phyloP scores from a whole-genome alignment of 495 filamentous ascomycete species.

The Ascodesmis nigricans region DNA sequence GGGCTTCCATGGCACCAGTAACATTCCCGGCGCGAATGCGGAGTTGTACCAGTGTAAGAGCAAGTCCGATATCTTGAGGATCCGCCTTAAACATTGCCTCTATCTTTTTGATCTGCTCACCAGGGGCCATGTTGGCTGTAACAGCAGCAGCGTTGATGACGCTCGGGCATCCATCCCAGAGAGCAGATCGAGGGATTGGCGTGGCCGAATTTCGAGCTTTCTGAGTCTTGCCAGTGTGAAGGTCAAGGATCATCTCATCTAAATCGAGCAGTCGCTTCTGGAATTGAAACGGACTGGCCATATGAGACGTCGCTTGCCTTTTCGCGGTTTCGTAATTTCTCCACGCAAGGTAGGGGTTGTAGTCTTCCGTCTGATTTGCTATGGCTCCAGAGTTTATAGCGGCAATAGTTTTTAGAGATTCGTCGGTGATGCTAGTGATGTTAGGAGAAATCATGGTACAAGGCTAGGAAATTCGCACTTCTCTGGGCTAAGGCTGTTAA shows the following conservation, averaged over 20 bases:
- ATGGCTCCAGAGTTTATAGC: conserved; percentile 45
- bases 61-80: conserved; percentile 63
- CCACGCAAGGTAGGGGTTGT: conserved; percentile 57
- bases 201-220: conserved; percentile 31
- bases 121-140: conserved; percentile 38
- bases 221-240: conserved; percentile 55
- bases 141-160: conserved; percentile 65
- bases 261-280: conserved; percentile 45
- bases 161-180: conserved; percentile 7
- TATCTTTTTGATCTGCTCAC: conserved; percentile 49
- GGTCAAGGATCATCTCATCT: conserved; percentile 48
- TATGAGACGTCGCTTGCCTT: conserved; percentile 27
- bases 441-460: no score
- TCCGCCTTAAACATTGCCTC: conserved; percentile 46
- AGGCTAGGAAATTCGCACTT: conserved; percentile 30
- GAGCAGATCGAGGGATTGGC: conserved; percentile 24
- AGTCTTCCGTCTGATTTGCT: conserved; percentile 31
- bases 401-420: conserved; percentile 53
- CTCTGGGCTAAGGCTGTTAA: conserved; percentile 38
- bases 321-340: conserved; percentile 28
- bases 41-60: conserved; percentile 65
- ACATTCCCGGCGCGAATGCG: conserved; percentile 56
- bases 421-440: conserved; percentile 60
- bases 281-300: conserved; percentile 54
- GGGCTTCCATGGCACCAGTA: conserved; percentile 46